Percentiles rank a stretch among this genome's conserved stretches.
Conservation (phyloP, 805 yeast genomes). For the Candida xiaguanensis region DNA sequence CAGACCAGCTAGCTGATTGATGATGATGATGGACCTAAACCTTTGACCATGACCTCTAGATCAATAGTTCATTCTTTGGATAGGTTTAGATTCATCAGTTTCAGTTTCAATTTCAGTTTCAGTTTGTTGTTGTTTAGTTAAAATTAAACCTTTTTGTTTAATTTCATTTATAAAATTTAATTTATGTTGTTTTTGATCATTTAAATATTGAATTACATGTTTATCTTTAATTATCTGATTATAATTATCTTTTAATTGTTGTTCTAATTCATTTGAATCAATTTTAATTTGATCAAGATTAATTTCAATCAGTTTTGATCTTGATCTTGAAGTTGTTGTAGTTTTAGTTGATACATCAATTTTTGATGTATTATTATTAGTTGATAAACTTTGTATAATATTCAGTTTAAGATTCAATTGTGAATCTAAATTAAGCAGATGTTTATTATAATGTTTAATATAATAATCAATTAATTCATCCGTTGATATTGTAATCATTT, state of each 20-base stretch:
- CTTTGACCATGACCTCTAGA: not conserved
- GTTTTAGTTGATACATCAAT: too few species aligned
- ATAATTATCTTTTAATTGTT: not conserved
- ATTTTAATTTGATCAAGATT: not conserved
- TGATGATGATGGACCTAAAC: too few species aligned
- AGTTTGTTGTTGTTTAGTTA: not conserved
- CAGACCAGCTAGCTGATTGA: too few species aligned
- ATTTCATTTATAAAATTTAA: not conserved
- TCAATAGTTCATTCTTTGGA: not conserved
- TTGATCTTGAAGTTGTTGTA: too few species aligned
- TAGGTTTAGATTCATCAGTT: too few species aligned
- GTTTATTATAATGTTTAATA: not conserved
- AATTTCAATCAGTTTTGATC: not conserved
- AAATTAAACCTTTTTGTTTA: not conserved
- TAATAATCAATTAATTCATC: not conserved
- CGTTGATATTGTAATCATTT: not conserved
- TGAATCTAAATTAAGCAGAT: not conserved
- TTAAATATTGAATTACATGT: not conserved
- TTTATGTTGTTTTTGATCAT: constrained; percentile 1
- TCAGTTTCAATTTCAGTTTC: not conserved
- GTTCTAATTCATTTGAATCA: not conserved
- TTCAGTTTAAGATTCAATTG: not conserved
- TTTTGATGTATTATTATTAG: too few species aligned
- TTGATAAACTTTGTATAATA: not conserved
- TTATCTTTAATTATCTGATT: not conserved